Base-by-base conservation (phyloP, 148 eudicot genomes). In the Vaccinium myrtillus region DNA sequence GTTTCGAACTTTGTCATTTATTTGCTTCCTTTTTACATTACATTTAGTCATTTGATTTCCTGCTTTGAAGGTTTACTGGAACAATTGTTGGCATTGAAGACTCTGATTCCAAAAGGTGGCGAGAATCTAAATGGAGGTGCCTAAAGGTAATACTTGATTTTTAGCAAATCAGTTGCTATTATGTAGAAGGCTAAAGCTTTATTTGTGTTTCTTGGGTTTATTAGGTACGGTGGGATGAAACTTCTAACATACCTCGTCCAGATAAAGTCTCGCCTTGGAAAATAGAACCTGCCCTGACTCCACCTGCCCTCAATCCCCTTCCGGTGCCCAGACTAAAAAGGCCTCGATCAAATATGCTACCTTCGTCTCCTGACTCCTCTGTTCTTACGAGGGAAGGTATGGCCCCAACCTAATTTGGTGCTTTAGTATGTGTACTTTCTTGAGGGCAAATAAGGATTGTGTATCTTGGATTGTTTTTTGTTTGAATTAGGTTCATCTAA, bases 221-320 rank as follows among this genome's bases (percentile, higher is more conserved):
- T 36, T 36, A 95, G 99, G 97, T 97, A n/a, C 93, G 97, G 32
- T 97, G 99, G 99, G 99, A 97, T 89, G 99, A 97, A 92, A 92
- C 90, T 83, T 95, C 99, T 23, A 82, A 89, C 23, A 90, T 92
- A 81, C 91, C 94, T 78, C 98, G 99, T 71, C 99, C 99, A 27
- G 99, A 97, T 18, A 94, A 92, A 84, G 98, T 95, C 50, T 95
- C 99, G 1, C 98, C 98, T 1, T 97, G 99, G 99, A 93, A 97
- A 86, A 90, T 93, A 67, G 99, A 97, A 86, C 98, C 96, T 87
- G 95, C 98, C 43, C 79, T 91, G 83, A 84, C 90, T 82, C 96
- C 98, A 53, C 95, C 97, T 4, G 88, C 95, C 0, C 88, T 97
- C 76, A 97, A 95, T 82, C 94, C 99, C 21, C 94, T 92, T 46